A percentile compares a stretch with the other conserved stretches of the same genome.
Evolutionary conservation across 768 basidiomycete species (phyloP).

Genomic region (Pulveroboletus sp.): DNA sequence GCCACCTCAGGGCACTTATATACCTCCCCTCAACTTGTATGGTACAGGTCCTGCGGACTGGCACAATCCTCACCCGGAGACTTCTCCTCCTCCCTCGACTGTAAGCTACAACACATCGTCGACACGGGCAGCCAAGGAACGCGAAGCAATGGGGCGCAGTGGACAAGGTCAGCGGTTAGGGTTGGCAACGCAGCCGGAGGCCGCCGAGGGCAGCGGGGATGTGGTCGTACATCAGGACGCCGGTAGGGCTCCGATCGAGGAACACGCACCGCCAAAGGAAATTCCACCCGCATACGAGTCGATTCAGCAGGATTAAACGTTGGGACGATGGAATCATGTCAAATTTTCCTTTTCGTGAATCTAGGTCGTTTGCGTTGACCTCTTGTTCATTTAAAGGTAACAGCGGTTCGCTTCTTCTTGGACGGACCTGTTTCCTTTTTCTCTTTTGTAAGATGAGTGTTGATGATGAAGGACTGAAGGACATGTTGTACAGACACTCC

Average conservation of each 20-base stretch:
- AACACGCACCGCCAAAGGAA: slow-evolving; percentile 19
- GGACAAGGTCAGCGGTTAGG: slow-evolving; percentile 15
- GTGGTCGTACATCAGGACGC: slow-evolving; percentile 29
- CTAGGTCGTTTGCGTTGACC: background rate
- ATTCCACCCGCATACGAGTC: slow-evolving; percentile 31
- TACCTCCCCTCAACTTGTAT: slow-evolving; percentile 8
- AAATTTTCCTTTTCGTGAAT: background rate
- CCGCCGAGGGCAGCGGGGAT: slow-evolving; percentile 16
- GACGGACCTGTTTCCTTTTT: too few species aligned
- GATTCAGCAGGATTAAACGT: slow-evolving; percentile 18
- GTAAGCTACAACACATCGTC: slow-evolving; percentile 13
- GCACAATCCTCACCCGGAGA: slow-evolving; percentile 12
- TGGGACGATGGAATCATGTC: background rate
- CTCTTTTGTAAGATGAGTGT: too few species aligned
- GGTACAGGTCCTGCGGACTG: slow-evolving; percentile 18
- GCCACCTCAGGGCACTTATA: slow-evolving; percentile 1
- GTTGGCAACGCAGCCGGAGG: slow-evolving; percentile 22
- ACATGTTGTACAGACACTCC: too few species aligned
- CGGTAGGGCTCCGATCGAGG: slow-evolving; percentile 21
- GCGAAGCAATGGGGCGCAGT: slow-evolving; percentile 21
- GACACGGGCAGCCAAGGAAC: slow-evolving; percentile 18
- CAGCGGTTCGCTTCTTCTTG: too few species aligned
- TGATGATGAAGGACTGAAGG: too few species aligned
- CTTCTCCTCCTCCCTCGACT: slow-evolving; percentile 25
- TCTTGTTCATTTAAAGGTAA: too few species aligned